Evolutionary conservation across 2,329 filamentous ascomycete genomes (phyloP), one percentile per base, ranked within the genome.

Genomic region (Orbilia oligospora): DNA sequence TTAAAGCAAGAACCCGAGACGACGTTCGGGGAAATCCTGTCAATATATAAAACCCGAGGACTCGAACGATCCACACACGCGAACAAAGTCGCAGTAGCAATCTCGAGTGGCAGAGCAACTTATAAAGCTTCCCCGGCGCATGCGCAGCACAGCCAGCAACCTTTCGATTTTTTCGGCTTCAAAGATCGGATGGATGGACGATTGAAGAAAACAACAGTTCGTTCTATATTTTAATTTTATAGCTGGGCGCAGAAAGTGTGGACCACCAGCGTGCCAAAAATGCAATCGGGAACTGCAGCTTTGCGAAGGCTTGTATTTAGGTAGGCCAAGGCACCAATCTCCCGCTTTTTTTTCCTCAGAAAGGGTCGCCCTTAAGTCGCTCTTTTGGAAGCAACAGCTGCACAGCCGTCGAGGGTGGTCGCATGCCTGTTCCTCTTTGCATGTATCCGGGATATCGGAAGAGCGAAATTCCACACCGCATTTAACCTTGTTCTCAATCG

Each of bases 241-340:
- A 36, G 27, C 14, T 36, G 16, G 22, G 38, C 38, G 33, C 33
- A 36, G 33, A 30, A n/a, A 36, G 33, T 36, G 33, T 36, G 33
- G 38, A 14, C 38, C 53, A 58, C 22, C 27, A 22, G 33, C 12
- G 33, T 58, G 53, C 53, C 53, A 58, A 58, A 55, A 38, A 22
- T 58, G 53, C 30, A 58, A 22, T 10, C 30, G 30, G 30, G 22
- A 58, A 30, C 53, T 38, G 30, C 8, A 36, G 16, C 5, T 27
- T 33, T 36, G 53, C 51, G 27, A 20, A 36, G 9, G 33, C 9
- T 22, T 24, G 33, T 36, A 14, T n/a, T n/a, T 41, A 41, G 38
- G 38, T n/a, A 16, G 51, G 56, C 56, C 56, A 61, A 61, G 56
- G 56, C 56, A 61, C 3, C 56, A 61, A 61, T 61, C 56, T 44